A percentile compares a stretch with the other conserved stretches of the same genome.
These are phyloP conservation scores for Verruconis gallopava DNA, from an alignment of 2,329 filamentous ascomycete species.

Conservation along the genomic window DNA sequence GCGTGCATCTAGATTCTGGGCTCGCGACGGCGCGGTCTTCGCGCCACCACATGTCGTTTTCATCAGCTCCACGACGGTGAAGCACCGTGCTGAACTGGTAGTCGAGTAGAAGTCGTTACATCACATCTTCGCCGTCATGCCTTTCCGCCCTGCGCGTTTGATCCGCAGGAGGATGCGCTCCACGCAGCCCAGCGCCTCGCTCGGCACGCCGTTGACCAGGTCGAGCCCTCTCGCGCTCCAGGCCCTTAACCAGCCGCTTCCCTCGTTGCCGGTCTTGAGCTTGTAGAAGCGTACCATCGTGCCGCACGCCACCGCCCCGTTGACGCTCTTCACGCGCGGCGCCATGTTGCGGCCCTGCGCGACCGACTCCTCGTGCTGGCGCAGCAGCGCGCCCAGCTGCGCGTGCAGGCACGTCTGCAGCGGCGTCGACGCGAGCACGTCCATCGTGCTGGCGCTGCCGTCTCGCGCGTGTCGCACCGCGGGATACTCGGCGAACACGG, in stretches of 20 bases:
- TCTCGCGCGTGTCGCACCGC: not conserved
- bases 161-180: not conserved
- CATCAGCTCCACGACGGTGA: not conserved
- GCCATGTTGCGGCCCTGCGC: not conserved
- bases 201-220: not conserved
- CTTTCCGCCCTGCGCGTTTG: no score
- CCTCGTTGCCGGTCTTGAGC: not conserved
- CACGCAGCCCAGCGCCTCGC: not conserved
- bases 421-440: not conserved
- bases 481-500: not conserved
- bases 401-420: not conserved
- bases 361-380: not conserved
- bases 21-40: not conserved
- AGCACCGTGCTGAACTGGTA: no score
- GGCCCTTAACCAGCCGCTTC: not conserved
- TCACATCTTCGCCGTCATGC: no score
- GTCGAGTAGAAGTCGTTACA: no score
- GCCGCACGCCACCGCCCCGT: not conserved
- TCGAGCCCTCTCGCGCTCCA: not conserved
- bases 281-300: not conserved
- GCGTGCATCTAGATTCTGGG: conserved; percentile 1
- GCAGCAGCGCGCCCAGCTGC: not conserved
- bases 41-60: not conserved
- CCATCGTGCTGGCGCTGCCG: not conserved
- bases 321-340: not conserved